A percentile compares a stretch with the other conserved stretches of the same genome.
phyloP scores from a whole-genome alignment of 495 filamentous ascomycete genomes.

The Bryoglossum gracile region DNA sequence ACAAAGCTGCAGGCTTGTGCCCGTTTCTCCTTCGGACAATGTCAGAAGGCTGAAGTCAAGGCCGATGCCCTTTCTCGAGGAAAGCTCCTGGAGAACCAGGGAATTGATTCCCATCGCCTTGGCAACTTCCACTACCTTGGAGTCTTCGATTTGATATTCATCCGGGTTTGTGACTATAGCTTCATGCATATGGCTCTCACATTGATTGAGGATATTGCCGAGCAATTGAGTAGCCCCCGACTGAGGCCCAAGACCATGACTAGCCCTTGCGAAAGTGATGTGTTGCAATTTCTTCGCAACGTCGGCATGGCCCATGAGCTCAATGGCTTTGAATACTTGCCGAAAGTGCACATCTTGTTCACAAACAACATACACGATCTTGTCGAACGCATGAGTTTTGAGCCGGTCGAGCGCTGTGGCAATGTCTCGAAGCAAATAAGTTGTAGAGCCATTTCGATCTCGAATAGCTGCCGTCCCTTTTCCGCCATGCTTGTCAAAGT shows the following conservation, averaged over 20 bases:
- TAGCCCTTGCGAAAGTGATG: slow-evolving; percentile 66
- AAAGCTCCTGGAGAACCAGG: slow-evolving; percentile 69
- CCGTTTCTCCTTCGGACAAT: slow-evolving; percentile 65
- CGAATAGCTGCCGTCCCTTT: slow-evolving; percentile 34
- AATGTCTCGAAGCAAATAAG: slow-evolving; percentile 69
- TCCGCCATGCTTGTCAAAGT: slow-evolving; percentile 5
- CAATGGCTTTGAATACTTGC: slow-evolving; percentile 65
- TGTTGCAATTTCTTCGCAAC: slow-evolving; percentile 56
- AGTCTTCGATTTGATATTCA: neutral
- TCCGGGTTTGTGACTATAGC: neutral
- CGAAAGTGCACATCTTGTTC: slow-evolving; percentile 65
- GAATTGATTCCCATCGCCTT: slow-evolving; percentile 57
- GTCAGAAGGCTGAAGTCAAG: slow-evolving; percentile 64
- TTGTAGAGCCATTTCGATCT: slow-evolving; percentile 60
- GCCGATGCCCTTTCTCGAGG: slow-evolving; percentile 56
- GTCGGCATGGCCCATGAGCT: slow-evolving; percentile 59
- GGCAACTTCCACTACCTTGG: neutral
- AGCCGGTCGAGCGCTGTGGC: slow-evolving; percentile 57
- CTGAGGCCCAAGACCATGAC: slow-evolving; percentile 60
- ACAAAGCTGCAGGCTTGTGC: slow-evolving; percentile 63
- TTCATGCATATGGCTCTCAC: slow-evolving; percentile 20
- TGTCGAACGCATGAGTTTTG: slow-evolving; percentile 52
- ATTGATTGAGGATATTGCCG: slow-evolving; percentile 46
- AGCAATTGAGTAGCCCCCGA: slow-evolving; percentile 38
- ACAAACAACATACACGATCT: slow-evolving; percentile 71